Percentiles rank a stretch among this genome's conserved stretches.
Evolutionary conservation across 371 early-diverging fungal species (phyloP).

Genomic region (Actinomucor elegans): DNA sequence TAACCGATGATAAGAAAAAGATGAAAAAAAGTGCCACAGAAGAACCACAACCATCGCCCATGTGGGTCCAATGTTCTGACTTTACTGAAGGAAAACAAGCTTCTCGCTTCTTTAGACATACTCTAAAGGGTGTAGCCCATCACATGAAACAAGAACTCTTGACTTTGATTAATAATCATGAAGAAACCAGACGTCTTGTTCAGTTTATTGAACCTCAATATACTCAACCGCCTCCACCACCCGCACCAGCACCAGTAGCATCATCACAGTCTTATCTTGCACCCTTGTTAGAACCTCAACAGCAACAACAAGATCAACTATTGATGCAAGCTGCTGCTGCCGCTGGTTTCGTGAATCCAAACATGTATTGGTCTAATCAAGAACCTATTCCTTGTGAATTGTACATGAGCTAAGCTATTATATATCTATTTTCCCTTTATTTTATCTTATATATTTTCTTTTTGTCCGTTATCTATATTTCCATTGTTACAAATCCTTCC

Average conservation of each 20-base stretch:
- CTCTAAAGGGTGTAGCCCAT: slow-evolving; percentile 59
- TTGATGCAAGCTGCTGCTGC: slow-evolving; percentile 3
- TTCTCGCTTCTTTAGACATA: slow-evolving; percentile 62
- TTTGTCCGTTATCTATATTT: no score
- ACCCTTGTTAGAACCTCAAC: neutral
- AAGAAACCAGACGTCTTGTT: slow-evolving; percentile 39
- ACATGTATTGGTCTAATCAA: slow-evolving; percentile 14
- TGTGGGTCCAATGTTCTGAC: slow-evolving; percentile 73
- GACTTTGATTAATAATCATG: slow-evolving; percentile 34
- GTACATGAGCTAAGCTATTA: slow-evolving; percentile 14
- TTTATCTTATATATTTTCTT: no score
- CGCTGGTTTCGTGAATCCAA: slow-evolving; percentile 11
- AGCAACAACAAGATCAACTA: slow-evolving; percentile 1
- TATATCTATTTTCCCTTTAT: neutral
- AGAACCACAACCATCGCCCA: slow-evolving; percentile 12
- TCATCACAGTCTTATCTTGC: neutral
- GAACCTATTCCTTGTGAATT: slow-evolving; percentile 17
- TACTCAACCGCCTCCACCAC: neutral
- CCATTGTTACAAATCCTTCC: no score
- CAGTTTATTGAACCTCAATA: slow-evolving; percentile 30
- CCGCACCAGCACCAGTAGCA: neutral
- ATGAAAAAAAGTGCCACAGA: neutral
- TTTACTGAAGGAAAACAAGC: slow-evolving; percentile 79
- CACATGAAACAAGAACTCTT: slow-evolving; percentile 53
- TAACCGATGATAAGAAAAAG: neutral